Base-by-base conservation (phyloP, 1,284 basidiomycete genomes). In the Chalciporus sp. region DNA sequence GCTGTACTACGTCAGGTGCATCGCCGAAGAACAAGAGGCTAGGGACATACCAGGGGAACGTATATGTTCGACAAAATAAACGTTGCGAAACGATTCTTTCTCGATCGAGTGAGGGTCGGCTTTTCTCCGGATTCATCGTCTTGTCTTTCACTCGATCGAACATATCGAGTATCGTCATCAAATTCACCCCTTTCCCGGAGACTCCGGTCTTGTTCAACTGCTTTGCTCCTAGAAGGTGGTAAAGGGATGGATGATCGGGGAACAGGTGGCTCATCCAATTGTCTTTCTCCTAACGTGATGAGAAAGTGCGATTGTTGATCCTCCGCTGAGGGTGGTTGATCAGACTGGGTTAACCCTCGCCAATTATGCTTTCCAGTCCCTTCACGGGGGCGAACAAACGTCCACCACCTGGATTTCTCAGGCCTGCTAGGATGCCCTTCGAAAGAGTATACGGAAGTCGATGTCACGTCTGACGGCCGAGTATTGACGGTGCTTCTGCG, bases 61-160 rank as follows among this genome's bases (percentile, higher is more conserved):
- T 90, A 90, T 50, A 79, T 71, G 59, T 92, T 90, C 47, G 77
- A 80, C 35, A 92, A 72, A 55, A 91, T 80, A 63, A 88, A 92
- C 16, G 74, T 67, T 51, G 87, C 77, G 48, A 88, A 62, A 43
- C 77, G 74, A 63, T 84, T 85, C 65, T 73, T 80, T 47, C 81
- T 72, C 59, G 72, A 66, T 68, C 53, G 73, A 67, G 80, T 77
- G 81, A 51, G 65, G 55, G 31, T 69, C 65, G 31, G 69, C 45
- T 72, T 74, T 50, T 73, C 63, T 40, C 64, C 68, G 29, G 68
- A 70, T 58, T 67, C 68, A 27, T 59, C 65, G 44, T 72, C 72
- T 19, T 67, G 62, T 37, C 65, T 64, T 17, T 69, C 62, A 10
- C 66, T 69, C n/a, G 66, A 66, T 51, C 72, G 71, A 37, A 66